Evolutionary conservation across 345 rosid genomes (phyloP).

Genomic region (Abelmoschus esculentus): DNA sequence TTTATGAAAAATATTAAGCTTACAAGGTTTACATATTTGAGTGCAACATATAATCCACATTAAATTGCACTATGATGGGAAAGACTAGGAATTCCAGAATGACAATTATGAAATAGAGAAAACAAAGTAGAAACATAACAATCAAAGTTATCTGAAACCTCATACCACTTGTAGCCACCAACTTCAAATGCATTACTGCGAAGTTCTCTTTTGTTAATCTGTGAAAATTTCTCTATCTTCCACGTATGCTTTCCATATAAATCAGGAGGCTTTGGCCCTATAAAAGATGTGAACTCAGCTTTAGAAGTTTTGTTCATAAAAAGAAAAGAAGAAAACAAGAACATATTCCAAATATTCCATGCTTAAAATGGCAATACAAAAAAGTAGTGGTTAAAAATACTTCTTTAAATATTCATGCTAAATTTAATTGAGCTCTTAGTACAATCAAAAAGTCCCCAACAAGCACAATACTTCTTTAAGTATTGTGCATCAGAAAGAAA

Average conservation of each 20-base stretch:
- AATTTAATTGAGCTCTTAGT: neutral
- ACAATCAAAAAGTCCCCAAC: neutral
- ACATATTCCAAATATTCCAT: neutral
- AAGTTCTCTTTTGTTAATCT: slow-evolving; percentile 73
- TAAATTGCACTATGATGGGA: neutral
- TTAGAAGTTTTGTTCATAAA: slow-evolving; percentile 9
- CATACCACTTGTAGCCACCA: slow-evolving; percentile 93
- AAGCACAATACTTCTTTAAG: neutral
- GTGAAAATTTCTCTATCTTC: slow-evolving; percentile 85
- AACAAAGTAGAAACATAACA: neutral
- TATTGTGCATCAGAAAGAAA: neutral
- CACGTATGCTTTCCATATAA: slow-evolving; percentile 71
- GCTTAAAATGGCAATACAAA: neutral
- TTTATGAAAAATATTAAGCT: neutral
- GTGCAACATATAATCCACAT: neutral
- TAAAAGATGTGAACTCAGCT: slow-evolving; percentile 12
- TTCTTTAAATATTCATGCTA: neutral
- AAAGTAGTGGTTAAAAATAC: neutral
- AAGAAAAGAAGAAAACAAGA: neutral
- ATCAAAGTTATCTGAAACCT: slow-evolving; percentile 12
- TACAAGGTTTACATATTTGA: neutral
- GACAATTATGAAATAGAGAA: neutral
- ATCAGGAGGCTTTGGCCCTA: slow-evolving; percentile 75
- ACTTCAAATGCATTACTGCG: slow-evolving; percentile 74
- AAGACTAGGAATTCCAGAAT: neutral